Percentiles rank a stretch among this genome's conserved stretches.
phyloP scores from a whole-genome alignment of 2,329 filamentous ascomycete species.

The Lomentospora prolificans region DNA sequence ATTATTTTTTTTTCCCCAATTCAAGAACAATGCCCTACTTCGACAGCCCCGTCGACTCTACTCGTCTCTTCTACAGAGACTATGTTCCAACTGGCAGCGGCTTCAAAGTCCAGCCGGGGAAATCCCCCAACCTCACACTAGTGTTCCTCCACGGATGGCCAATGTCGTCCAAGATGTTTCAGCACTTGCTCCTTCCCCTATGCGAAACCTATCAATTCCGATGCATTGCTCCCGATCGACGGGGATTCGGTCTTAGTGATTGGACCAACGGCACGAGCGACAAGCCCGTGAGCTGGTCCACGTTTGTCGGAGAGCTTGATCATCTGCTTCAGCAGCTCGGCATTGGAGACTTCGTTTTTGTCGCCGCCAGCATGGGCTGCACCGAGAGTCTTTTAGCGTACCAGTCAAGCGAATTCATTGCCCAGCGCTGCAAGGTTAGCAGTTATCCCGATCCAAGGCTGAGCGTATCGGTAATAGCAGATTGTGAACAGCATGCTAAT shows the following conservation, averaged over 20 bases:
- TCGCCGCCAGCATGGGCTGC: conserved; percentile 5
- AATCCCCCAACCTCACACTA: neutral
- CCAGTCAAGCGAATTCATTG: neutral
- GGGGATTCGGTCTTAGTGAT: conserved; percentile 2
- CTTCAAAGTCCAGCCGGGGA: neutral
- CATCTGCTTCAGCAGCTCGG: neutral
- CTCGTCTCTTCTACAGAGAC: conserved; percentile 1
- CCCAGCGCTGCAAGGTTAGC: conserved; percentile 4
- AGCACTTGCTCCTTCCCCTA: neutral
- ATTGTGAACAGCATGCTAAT: too few relatives aligned
- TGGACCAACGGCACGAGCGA: neutral
- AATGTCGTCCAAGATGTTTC: conserved; percentile 5
- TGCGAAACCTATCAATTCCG: conserved; percentile 5
- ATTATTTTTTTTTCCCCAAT: neutral
- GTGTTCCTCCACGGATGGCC: conserved; percentile 7
- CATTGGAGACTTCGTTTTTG: conserved; percentile 3
- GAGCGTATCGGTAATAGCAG: too few relatives aligned
- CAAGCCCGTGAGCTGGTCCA: neutral
- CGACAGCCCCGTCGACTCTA: conserved; percentile 2
- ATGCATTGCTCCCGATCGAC: conserved; percentile 1
- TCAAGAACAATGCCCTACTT: conserved; percentile 4
- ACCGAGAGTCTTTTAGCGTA: conserved; percentile 2
- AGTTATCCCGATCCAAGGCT: too few relatives aligned
- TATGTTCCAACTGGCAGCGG: neutral
- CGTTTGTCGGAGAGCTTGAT: neutral